Base-by-base conservation (phyloP, 2,329 filamentous ascomycete species). In the Fusarium globosum region DNA sequence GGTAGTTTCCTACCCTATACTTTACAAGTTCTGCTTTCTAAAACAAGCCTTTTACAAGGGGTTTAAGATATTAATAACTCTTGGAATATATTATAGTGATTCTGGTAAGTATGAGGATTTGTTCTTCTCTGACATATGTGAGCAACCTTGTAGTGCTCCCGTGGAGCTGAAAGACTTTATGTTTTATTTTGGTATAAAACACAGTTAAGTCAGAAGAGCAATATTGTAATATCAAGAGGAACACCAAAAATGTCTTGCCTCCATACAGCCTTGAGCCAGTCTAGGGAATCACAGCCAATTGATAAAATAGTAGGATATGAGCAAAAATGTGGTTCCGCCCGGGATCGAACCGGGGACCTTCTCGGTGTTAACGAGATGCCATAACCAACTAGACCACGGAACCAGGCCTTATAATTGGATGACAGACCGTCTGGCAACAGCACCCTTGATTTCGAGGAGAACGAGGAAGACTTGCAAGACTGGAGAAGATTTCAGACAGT, bases 141-240 rank as follows among this genome's bases (percentile, higher is more conserved):
- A 30, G 30, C 30, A 11, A 23, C 6, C 12, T 11, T 11, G 10
- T 12, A 4, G 10, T 23, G 1, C 12, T 16, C 6, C 6, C 1
- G n/a, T n/a, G 6, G 1, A 18, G n/a, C 0, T 1, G 5, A 6
- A 9, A 16, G n/a, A n/a, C n/a, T n/a, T n/a, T 0, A 6, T 21
- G 6, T 8, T 6, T 13, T n/a, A 1, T 21, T 4, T 4, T 4
- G 4, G 2, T 1, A 7, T 12, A 7, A 6, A 39, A 20, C 11
- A 21, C 7, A 6, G 7, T 21, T 11, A 1, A 14, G 13, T 14
- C 14, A 21, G 7, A 4, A n/a, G 13, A n/a, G 14, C 9, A 16
- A 16, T 4, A 11, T 42, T 4, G 4, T 10, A 18, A 23, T 6
- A 8, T 11, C n/a, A 7, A 23, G 18, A 23, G 6, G 23, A 4